A percentile compares a stretch with the other conserved stretches of the same genome.
Evolutionary conservation across 306 rosid genomes (phyloP).

Genomic region (Ammopiptanthus mongolicus): DNA sequence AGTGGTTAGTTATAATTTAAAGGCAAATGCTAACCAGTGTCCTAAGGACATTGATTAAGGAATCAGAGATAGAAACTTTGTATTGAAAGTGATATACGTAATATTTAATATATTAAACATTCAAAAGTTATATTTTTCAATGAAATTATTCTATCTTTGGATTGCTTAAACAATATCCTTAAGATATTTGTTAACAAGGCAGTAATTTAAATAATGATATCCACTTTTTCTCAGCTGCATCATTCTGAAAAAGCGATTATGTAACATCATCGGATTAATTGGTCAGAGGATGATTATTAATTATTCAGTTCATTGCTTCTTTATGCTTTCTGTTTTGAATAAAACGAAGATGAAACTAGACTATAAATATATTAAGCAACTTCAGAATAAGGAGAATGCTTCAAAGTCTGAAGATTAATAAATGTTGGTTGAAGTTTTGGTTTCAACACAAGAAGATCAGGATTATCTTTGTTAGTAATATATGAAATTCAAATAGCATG

Average conservation of each 20-base stretch:
- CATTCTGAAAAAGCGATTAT: slow-evolving; percentile 15
- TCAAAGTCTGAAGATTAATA: not conserved
- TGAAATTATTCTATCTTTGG: too few species aligned
- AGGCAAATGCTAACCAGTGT: too few species aligned
- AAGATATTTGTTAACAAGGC: too few species aligned
- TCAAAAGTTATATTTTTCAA: too few species aligned
- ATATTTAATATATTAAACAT: too few species aligned
- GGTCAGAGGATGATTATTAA: slow-evolving; percentile 30
- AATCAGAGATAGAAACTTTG: too few species aligned
- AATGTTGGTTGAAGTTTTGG: not conserved
- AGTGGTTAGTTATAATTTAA: slow-evolving; percentile 19
- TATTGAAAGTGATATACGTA: too few species aligned
- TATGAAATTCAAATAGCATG: not conserved
- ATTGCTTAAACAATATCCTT: too few species aligned
- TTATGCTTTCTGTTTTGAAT: not conserved
- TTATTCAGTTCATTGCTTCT: slow-evolving; percentile 26
- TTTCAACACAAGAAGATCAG: not conserved
- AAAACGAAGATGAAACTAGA: not conserved
- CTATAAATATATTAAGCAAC: not conserved
- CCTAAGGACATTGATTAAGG: too few species aligned
- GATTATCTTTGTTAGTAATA: not conserved
- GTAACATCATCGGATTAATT: slow-evolving; percentile 30
- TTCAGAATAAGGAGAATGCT: not conserved
- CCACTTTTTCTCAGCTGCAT: slow-evolving; percentile 28
- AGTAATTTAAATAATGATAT: slow-evolving; percentile 25